Evolutionary conservation across 441 rosid species (phyloP), one percentile per base, ranked within the genome.

Genomic region (Jatropha multifida): DNA sequence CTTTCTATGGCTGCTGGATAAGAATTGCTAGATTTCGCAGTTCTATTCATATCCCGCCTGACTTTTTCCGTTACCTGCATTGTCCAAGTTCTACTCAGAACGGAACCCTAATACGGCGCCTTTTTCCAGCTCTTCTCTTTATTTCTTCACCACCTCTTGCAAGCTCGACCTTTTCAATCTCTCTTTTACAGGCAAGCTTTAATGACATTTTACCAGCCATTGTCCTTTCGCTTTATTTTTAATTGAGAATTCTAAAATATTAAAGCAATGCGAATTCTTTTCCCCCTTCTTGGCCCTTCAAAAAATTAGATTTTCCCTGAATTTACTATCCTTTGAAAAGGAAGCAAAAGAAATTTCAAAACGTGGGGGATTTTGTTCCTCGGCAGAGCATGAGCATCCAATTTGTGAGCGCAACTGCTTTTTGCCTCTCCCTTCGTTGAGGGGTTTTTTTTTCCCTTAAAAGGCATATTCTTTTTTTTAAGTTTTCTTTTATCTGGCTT

Each of bases 41-140:
- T 55, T 72, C 74, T 59, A 56, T 60, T 72, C 17, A 59, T 60
- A 60, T 72, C 26, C 68, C 68, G 18, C 75, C 46, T 46, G 46
- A 72, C 66, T 72, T 78, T 58, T 44, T 15, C 66, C 46, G 27
- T 82, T 72, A 76, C 78, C 86, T 52, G 83, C 84, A 82, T 76
- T 77, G 26, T 73, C 72, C 71, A 63, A 65, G 76, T 66, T 14
- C 37, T 54, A 41, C 70, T 41, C 71, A 27, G 9, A 26, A 12
- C 56, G n/a, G 70, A 74, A 15, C 76, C 78, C 63, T 76, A 78
- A 51, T 7, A 63, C 67, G 44, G 65, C 74, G 68, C 74, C 58
- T 32, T 32, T 72, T 65, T 64, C 4, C 61, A 54, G 15, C 52
- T 81, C 49, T 55, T 66, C 62, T 13, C 72, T 27, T 73, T 71